These are phyloP conservation scores for Basidioascus undulatus DNA, from an alignment of 768 basidiomycete species.

Conservation along the genomic window DNA sequence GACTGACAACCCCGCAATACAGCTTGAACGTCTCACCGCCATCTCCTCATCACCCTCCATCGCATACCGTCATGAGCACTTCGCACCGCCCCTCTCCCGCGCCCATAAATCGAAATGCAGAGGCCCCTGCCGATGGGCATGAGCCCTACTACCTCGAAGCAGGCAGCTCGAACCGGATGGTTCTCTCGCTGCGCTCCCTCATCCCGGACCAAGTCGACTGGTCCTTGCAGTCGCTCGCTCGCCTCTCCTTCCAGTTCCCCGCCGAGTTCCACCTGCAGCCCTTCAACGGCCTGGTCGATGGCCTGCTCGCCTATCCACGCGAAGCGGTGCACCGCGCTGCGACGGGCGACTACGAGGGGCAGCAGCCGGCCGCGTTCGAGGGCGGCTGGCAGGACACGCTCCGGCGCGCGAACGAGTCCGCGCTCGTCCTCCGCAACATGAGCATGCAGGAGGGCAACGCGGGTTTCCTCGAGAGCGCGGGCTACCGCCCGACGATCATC, in stretches of 20 bases:
- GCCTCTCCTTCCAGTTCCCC: constrained; percentile 37
- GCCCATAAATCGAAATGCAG: no score
- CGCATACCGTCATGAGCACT: no score
- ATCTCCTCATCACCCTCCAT: no score
- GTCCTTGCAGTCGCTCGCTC: constrained; percentile 66
- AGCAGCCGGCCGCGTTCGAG: constrained; percentile 5
- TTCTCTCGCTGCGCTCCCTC: constrained; percentile 65
- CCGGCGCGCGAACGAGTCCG: constrained; percentile 58
- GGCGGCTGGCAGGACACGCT: constrained; percentile 8
- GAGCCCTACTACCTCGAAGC: constrained; percentile 44
- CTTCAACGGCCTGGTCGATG: constrained; percentile 58
- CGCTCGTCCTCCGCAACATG: constrained; percentile 68
- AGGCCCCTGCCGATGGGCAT: no score
- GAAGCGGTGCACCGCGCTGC: neutral
- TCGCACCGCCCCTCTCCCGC: no score
- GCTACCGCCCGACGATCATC: constrained; percentile 25
- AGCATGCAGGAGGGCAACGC: constrained; percentile 42
- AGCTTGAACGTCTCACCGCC: no score
- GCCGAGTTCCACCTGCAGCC: constrained; percentile 47
- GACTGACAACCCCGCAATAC: no score
- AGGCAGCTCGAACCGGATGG: constrained; percentile 57
- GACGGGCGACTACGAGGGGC: neutral
- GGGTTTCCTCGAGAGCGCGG: constrained; percentile 33
- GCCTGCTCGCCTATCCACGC: constrained; percentile 27
- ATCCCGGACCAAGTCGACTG: constrained; percentile 63